Conservation (phyloP, 1,284 basidiomycete species). For the Rugosomyces carneus region DNA sequence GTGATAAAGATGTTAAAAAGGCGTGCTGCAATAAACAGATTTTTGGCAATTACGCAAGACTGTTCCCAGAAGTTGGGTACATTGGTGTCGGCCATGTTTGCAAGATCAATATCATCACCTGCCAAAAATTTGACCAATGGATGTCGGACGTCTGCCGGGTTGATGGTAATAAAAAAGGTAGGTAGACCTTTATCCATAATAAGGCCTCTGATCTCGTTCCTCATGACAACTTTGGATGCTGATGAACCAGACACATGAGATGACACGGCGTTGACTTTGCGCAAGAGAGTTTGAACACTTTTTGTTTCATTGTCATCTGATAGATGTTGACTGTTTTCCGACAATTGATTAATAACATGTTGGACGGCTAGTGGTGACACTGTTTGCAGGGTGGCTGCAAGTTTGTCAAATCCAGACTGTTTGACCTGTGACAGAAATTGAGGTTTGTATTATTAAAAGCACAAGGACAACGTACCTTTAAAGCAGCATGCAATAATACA, state of each 20-base stretch:
- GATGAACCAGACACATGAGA: slow-evolving; percentile 23
- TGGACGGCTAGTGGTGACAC: slow-evolving; percentile 1
- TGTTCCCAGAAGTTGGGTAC: neutral
- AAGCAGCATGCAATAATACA: slow-evolving; percentile 10
- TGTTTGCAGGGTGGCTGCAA: neutral
- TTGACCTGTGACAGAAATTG: no score
- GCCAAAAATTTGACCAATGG: slow-evolving; percentile 15
- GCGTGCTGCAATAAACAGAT: neutral
- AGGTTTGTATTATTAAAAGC: no score
- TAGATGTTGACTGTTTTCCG: slow-evolving; percentile 17
- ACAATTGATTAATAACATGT: slow-evolving; percentile 14
- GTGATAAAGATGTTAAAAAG: slow-evolving; percentile 2
- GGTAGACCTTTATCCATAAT: slow-evolving; percentile 6
- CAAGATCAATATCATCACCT: slow-evolving; percentile 9
- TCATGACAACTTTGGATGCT: slow-evolving; percentile 20
- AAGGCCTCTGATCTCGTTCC: slow-evolving; percentile 29
- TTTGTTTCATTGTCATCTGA: slow-evolving; percentile 20
- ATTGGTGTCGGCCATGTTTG: neutral
- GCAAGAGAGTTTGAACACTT: slow-evolving; percentile 24
- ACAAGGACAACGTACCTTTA: no score
- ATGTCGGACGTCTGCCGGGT: slow-evolving; percentile 17
- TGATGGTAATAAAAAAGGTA: slow-evolving; percentile 17
- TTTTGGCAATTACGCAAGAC: neutral
- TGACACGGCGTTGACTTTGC: slow-evolving; percentile 27
- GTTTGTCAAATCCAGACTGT: neutral